Evolutionary conservation across 352 stramenopile species (phyloP), one percentile per base, ranked within the genome.

Genomic region (Elongisporangium undulatum): DNA sequence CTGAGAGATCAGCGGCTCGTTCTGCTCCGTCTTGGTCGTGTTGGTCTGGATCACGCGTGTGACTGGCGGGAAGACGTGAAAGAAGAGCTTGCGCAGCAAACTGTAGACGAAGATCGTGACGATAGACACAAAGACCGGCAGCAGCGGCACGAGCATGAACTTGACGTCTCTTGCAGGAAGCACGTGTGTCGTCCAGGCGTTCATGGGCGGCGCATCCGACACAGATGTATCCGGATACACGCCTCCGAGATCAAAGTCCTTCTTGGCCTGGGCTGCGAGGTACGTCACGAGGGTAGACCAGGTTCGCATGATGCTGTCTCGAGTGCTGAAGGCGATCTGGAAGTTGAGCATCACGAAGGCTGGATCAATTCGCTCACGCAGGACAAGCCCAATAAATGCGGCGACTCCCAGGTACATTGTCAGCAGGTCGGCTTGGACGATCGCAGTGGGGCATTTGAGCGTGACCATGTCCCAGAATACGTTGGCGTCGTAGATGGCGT

Each of bases 381-480:
- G 34, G 0, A 74, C 10, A 6, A 67, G 67, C 22, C 71, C 74
- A 3, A 79, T 39, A 0, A 71, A 10, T 1, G 55, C 57, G 3
- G 63, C 61, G 2, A 64, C 13, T 8, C 69, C 69, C 53, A 82
- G 41, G 24, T 75, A 82, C 8, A 82, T 6, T 0, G 66, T 61
- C 1, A 85, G 15, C 8, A 85, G 20, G 51, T 82, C 75, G 0
- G 69, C 65, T 21, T 67, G 54, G 2, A 45, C 1, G 34, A 45
- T 16, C 34, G 9, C 13, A 4, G 17, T 10, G 34, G 10, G 34
- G 12, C 12, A 45, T 1, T 45, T 12, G 7, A 45, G 34, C 1
- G 34, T 45, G 5, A 45, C 1, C 34, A 15, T 16, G 34, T 12
- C 13, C 13, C 34, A 45, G n/a, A 71, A 54, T 2, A 66, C 20